Base-by-base conservation (phyloP, 2,329 filamentous ascomycete species). In the Sporothrix phasma region DNA sequence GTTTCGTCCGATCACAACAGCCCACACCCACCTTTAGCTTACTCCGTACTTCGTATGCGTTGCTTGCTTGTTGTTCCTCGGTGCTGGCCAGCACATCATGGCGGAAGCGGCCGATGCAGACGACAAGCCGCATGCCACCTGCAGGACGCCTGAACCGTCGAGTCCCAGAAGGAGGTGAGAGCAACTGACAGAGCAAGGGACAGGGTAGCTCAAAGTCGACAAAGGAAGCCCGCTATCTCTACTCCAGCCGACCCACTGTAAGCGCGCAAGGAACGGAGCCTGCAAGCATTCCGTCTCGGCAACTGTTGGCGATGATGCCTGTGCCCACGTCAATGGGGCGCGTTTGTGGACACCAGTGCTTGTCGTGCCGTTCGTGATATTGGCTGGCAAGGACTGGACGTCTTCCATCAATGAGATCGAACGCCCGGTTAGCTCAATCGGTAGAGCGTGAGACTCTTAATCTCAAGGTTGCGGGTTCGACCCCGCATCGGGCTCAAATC, bases 391-490 rank as follows among this genome's bases (percentile, higher is more conserved):
- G n/a, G n/a, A n/a, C n/a, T n/a, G n/a, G n/a, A n/a, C n/a, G n/a
- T n/a, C n/a, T n/a, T n/a, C n/a, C n/a, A n/a, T n/a, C 59, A 67
- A 67, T 62, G 62, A 68, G 66, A 65, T 64, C 63, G 31, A 66
- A 67, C 67, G 79, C 80, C 80, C 77, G 79, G 80, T 79, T 85
- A 85, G 82, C 82, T 85, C 82, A 85, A 84, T 85, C 81, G 81
- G 82, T 86, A 87, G 84, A 87, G 84, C 84, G 84, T 86, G 80
- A 85, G 84, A 86, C 84, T 87, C 84, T 83, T 82, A 82, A 81
- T 71, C 69, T 70, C 67, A 71, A 71, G 69, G 70, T 70, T 71
- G 70, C 69, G 70, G 70, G 70, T 71, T 71, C 69, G 78, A 80
- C 76, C 77, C 78, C 77, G 76, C 77, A 74, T 77, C 71, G 74